These are phyloP conservation scores for Arabidopsis suecica DNA, from an alignment of 345 rosid species.

Conservation along the genomic window DNA sequence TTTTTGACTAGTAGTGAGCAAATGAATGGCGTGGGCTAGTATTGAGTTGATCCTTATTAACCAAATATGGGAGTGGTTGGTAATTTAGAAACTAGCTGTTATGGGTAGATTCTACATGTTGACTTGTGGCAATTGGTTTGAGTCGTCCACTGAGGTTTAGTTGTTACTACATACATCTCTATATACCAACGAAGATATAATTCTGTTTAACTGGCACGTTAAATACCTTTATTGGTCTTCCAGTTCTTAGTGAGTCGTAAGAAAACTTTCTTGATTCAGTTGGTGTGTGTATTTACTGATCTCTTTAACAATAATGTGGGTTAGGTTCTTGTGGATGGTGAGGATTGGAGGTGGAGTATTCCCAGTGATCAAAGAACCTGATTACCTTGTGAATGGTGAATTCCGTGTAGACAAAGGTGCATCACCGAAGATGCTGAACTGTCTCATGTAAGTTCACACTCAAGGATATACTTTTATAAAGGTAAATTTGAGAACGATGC, in stretches of 20 bases:
- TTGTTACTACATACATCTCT: not conserved
- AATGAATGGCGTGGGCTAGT: not conserved
- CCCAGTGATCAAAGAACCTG: conserved; percentile 97
- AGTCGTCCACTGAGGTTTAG: conserved; percentile 9
- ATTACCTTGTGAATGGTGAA: conserved; percentile 97
- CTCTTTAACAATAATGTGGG: not conserved
- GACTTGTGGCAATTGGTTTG: conserved; percentile 4
- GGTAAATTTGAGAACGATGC: not conserved
- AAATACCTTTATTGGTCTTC: not conserved
- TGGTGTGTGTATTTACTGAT: conserved; percentile 29
- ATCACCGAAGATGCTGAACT: conserved; percentile 97
- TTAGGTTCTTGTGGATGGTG: conserved; percentile 99
- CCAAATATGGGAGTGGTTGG: not conserved
- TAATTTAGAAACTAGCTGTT: conserved; percentile 6
- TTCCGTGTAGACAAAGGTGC: conserved; percentile 99
- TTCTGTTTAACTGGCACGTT: not conserved
- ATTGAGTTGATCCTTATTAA: not conserved
- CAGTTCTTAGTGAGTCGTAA: not conserved
- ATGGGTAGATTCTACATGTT: not conserved
- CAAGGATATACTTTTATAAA: not conserved
- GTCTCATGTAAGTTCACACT: conserved; percentile 85
- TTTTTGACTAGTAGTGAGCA: not conserved
- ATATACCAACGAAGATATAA: not conserved
- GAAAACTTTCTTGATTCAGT: not conserved
- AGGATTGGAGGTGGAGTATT: conserved; percentile 99